Percentiles rank a stretch among this genome's conserved stretches.
Conservation (phyloP, 2,329 filamentous ascomycete species). For the Ambrosiella beaveri region DNA sequence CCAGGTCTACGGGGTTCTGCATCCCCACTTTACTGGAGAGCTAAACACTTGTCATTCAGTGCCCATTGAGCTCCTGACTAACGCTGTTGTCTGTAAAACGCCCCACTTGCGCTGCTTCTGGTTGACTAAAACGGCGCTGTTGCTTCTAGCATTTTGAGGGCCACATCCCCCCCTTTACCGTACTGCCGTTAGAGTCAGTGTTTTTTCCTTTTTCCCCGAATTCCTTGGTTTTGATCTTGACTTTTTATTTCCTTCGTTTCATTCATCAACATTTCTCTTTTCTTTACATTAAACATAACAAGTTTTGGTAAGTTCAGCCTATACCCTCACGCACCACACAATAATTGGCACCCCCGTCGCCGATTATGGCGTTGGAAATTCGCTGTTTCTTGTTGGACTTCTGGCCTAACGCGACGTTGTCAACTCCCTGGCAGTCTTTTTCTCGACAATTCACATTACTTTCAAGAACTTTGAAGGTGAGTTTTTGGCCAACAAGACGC, state of each 20-base stretch:
- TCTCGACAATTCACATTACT: not conserved
- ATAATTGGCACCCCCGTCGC: not conserved
- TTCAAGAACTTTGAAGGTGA: constrained; percentile 8
- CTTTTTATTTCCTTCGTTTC: constrained; percentile 1
- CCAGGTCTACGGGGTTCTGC: constrained; percentile 1
- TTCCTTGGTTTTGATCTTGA: not conserved
- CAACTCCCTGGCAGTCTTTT: not conserved
- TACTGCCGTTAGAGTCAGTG: not conserved
- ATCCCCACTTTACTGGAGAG: not conserved
- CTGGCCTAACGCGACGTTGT: constrained; percentile 1
- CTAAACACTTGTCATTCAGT: not conserved
- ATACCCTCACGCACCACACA: not conserved
- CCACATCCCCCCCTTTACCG: too few species aligned
- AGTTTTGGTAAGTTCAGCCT: too few species aligned
- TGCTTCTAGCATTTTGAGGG: too few species aligned
- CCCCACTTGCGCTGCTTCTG: not conserved
- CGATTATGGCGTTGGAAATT: not conserved
- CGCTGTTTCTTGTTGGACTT: not conserved
- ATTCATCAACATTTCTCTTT: constrained; percentile 3
- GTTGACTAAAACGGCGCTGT: not conserved
- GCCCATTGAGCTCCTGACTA: not conserved
- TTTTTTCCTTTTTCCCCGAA: not conserved
- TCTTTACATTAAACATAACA: not conserved
- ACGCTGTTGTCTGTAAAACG: not conserved
- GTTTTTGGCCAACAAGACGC: not conserved